Evolutionary conservation across 805 yeast species (phyloP).

Genomic region (Debaryomyces tyrocola): DNA sequence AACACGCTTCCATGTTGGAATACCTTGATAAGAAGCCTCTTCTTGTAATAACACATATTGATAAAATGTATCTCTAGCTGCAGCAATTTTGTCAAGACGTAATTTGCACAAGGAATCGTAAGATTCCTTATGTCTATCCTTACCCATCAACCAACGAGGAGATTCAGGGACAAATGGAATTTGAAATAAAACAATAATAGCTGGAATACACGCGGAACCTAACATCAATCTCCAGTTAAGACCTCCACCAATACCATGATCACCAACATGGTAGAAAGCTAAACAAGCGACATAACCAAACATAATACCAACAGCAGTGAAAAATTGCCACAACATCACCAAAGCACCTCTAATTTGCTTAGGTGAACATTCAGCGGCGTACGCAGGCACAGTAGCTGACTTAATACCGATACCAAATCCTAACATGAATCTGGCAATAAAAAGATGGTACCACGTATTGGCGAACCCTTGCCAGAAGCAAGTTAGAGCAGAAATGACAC

Average conservation of each 20-base stretch:
- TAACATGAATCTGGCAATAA: slow-evolving; percentile 54
- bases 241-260: slow-evolving; percentile 42
- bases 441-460: slow-evolving; percentile 59
- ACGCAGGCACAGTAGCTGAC: slow-evolving; percentile 68
- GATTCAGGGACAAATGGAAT: slow-evolving; percentile 65
- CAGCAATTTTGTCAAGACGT: slow-evolving; percentile 49
- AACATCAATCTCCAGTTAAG: slow-evolving; percentile 63
- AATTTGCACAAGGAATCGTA: slow-evolving; percentile 47
- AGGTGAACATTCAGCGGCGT: slow-evolving; percentile 63
- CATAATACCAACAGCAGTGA: slow-evolving; percentile 72
- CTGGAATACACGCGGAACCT: slow-evolving; percentile 63
- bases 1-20: slow-evolving; percentile 47
- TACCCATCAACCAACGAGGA: slow-evolving; percentile 67
- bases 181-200: slow-evolving; percentile 48
- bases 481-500: slow-evolving; percentile 56
- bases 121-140: slow-evolving; percentile 50
- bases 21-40: slow-evolving; percentile 51
- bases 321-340: slow-evolving; percentile 72
- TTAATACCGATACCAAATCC: slow-evolving; percentile 70
- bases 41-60: slow-evolving; percentile 58
- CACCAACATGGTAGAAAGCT: slow-evolving; percentile 57
- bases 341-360: slow-evolving; percentile 61
- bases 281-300: slow-evolving; percentile 61
- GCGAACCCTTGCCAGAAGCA: slow-evolving; percentile 71
- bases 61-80: slow-evolving; percentile 66